Percentiles rank a stretch among this genome's conserved stretches.
Evolutionary conservation across 2,329 filamentous ascomycete species (phyloP).

Genomic region (Pseudogymnoascus sp.): DNA sequence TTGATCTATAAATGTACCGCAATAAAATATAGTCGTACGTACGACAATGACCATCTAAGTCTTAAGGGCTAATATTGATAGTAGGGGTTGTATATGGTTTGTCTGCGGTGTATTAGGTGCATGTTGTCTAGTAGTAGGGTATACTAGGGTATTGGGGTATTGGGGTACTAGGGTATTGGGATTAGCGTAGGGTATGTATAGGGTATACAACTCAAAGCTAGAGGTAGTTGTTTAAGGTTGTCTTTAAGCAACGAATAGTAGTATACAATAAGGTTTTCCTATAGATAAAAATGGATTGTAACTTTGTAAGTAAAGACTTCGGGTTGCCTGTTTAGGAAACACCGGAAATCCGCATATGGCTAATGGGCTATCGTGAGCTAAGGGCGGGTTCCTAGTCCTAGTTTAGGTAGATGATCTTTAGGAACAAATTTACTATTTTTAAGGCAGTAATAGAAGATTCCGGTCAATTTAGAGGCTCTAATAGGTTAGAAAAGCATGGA

Average conservation of each 20-base stretch:
- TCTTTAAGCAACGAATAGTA: not conserved
- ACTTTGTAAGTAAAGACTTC: not conserved
- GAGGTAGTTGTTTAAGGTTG: not conserved
- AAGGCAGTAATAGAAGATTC: not conserved
- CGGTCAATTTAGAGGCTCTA: not conserved
- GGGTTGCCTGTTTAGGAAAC: not conserved
- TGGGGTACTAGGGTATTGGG: not conserved
- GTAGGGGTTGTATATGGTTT: not conserved
- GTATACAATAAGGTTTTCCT: not conserved
- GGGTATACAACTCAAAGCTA: no score
- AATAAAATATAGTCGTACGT: not conserved
- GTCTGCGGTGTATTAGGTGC: not conserved
- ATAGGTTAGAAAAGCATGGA: not conserved
- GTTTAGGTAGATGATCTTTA: no score
- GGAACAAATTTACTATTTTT: not conserved
- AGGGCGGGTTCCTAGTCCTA: no score
- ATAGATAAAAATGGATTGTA: not conserved
- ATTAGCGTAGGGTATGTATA: not conserved
- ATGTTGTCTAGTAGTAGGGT: not conserved
- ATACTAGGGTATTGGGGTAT: not conserved
- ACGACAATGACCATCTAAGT: not conserved
- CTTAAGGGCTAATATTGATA: not conserved
- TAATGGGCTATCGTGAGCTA: not conserved
- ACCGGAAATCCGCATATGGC: no score
- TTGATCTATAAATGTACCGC: not conserved